phyloP scores from a whole-genome alignment of 83 land plant genomes.

The Larix sibirica region DNA sequence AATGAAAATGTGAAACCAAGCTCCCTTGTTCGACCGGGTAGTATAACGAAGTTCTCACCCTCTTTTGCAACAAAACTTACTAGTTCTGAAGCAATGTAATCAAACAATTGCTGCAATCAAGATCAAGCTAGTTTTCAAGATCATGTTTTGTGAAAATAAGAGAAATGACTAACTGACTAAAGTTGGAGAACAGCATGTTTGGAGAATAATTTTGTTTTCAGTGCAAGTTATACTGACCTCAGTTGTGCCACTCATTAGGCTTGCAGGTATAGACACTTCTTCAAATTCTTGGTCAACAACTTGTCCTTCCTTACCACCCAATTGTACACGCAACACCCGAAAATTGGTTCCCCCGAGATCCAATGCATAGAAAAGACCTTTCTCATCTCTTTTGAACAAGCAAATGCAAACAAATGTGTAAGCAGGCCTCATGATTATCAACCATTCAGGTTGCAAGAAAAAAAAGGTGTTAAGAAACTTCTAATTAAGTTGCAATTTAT shows the following conservation, averaged over 20 bases:
- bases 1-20: conserved; percentile 98
- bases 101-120: conserved; percentile 86
- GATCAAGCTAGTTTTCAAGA: background rate
- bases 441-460: background rate
- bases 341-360: conserved; percentile 98
- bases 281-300: conserved; percentile 64
- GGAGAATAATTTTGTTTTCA: background rate
- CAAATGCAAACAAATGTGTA: background rate
- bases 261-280: conserved; percentile 79
- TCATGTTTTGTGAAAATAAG: background rate
- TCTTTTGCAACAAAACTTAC: conserved; percentile 76
- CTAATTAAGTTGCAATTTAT: background rate
- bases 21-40: conserved; percentile 63
- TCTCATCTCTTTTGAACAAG: conserved; percentile 58
- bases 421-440: background rate
- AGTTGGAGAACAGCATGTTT: background rate
- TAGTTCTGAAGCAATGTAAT: conserved; percentile 76
- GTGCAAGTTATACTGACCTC: conserved; percentile 36
- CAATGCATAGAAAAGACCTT: conserved; percentile 86
- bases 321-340: conserved; percentile 80
- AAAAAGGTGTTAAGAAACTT: background rate
- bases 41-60: conserved; percentile 44
- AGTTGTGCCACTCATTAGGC: conserved; percentile 76
- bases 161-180: background rate
- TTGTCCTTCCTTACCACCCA: conserved; percentile 71